Conservation (phyloP, 306 rosid species). For the Cicer pinnatifidum region DNA sequence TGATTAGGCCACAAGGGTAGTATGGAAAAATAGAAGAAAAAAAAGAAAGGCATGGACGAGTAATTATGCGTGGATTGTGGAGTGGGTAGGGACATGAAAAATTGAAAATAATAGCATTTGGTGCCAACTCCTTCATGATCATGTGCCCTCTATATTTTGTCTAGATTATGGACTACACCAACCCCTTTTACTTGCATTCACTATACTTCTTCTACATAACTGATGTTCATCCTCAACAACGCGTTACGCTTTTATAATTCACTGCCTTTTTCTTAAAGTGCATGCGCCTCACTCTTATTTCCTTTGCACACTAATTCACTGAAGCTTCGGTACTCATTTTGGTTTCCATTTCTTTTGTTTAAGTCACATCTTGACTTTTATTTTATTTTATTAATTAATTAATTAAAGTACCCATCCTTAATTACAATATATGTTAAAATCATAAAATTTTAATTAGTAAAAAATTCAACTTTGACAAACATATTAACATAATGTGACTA, state of each 20-base stretch:
- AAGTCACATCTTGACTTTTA: conserved; percentile 23
- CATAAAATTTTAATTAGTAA: background rate
- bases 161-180: conserved; percentile 44
- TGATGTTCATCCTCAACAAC: conserved; percentile 25
- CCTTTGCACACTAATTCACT: conserved; percentile 19
- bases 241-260: conserved; percentile 38
- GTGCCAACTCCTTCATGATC: conserved; percentile 40
- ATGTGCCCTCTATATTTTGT: conserved; percentile 59
- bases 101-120: conserved; percentile 50
- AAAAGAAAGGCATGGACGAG: conserved; percentile 39
- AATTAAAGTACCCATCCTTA: background rate
- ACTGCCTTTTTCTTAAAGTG: conserved; percentile 12
- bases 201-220: background rate
- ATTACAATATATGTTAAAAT: conserved; percentile 6
- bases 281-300: background rate
- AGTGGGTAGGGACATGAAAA: conserved; percentile 66
- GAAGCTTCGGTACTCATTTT: conserved; percentile 32
- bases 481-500: background rate
- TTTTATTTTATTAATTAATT: background rate
- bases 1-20: conserved; percentile 18
- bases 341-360: conserved; percentile 13
- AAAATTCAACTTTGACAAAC: conserved; percentile 13
- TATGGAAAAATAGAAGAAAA: conserved; percentile 36
- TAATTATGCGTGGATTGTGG: conserved; percentile 75
- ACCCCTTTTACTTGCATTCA: conserved; percentile 35